phyloP scores from a whole-genome alignment of 176 grass and related monocot species.

The Elymus sibiricus region DNA sequence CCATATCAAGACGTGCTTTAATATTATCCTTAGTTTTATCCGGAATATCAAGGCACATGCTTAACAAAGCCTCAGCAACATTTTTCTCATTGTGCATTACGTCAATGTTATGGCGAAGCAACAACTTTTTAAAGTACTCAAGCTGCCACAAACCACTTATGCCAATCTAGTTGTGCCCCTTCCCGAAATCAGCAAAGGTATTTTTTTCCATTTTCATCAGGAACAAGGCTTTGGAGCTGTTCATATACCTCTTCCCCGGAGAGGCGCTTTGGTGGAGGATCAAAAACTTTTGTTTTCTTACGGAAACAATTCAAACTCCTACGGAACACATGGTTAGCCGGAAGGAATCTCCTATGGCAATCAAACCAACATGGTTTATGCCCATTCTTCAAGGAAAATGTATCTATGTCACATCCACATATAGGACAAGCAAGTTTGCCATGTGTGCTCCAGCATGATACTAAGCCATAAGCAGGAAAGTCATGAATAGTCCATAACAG shows the following conservation, averaged over 20 bases:
- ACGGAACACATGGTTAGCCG: no score
- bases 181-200: no score
- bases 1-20: conserved; percentile 14
- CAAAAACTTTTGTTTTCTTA: background rate
- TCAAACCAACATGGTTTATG: background rate
- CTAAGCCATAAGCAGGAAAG: background rate
- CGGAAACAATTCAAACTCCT: background rate
- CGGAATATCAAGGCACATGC: background rate
- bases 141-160: no score
- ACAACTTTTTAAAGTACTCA: no score
- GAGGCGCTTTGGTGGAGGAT: background rate
- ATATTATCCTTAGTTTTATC: conserved; percentile 9
- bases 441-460: background rate
- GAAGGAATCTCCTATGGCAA: no score
- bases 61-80: background rate
- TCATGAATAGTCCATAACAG: background rate
- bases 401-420: background rate
- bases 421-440: background rate
- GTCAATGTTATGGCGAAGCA: no score
- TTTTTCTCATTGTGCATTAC: no score
- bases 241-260: no score
- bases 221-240: no score
- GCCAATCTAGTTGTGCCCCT: no score
- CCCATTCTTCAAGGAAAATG: background rate
- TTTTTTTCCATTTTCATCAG: no score